Percentiles rank a stretch among this genome's conserved stretches.
These are phyloP conservation scores for Symbiodinium pilosum DNA, from an alignment of 73 alveolate species.

Conservation along the genomic window DNA sequence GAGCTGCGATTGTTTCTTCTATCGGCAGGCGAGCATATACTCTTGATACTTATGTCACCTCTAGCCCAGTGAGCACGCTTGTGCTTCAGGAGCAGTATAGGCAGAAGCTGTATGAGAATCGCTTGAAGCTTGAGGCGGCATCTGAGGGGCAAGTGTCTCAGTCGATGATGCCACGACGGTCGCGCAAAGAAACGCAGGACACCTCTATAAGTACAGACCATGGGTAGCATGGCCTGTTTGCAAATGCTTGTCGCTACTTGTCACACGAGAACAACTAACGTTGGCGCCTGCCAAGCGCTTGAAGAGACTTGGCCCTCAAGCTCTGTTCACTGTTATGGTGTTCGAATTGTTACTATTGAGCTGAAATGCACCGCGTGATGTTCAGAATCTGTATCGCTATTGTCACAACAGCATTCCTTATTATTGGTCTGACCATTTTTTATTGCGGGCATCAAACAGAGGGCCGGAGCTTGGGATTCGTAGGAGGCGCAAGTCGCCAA, in stretches of 20 bases:
- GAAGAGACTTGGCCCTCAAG: background rate
- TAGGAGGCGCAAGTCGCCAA: no score
- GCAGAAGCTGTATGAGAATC: constrained; percentile 65
- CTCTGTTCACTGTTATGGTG: no score
- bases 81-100: constrained; percentile 84
- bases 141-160: background rate
- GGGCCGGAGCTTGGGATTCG: no score
- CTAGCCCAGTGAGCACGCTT: background rate
- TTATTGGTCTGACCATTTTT: no score
- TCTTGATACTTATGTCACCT: constrained; percentile 32
- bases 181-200: constrained; percentile 3
- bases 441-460: no score
- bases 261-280: no score
- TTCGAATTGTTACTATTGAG: no score
- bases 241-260: no score
- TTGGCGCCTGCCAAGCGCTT: background rate
- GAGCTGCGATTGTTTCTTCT: constrained; percentile 51
- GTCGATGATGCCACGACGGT: background rate
- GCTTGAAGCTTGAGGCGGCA: constrained; percentile 33
- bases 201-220: background rate
- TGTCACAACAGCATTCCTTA: no score
- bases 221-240: no score
- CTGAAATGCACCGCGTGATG: no score
- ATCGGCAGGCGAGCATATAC: constrained; percentile 27
- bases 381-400: no score